These are phyloP conservation scores for Xylaria castorea DNA, from an alignment of 495 filamentous ascomycete species.

Conservation along the genomic window DNA sequence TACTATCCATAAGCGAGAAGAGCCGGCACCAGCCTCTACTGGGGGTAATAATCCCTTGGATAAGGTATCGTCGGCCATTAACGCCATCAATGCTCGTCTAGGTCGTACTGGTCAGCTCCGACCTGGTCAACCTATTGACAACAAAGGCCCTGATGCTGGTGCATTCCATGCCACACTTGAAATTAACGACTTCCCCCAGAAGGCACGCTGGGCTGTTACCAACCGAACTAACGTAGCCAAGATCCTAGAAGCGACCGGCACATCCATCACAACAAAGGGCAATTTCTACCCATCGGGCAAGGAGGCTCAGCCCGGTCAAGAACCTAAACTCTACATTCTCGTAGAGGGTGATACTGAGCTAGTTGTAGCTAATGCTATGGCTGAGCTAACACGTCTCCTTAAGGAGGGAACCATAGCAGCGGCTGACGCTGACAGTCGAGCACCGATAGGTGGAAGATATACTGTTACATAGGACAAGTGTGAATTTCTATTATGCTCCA, in stretches of 20 bases:
- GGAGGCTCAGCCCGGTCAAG: constrained; percentile 71
- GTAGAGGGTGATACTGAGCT: constrained; percentile 97
- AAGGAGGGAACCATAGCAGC: constrained; percentile 94
- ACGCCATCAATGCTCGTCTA: constrained; percentile 83
- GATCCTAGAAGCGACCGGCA: constrained; percentile 93
- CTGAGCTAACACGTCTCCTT: constrained; percentile 84
- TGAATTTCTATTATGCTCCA: background rate
- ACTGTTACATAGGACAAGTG: constrained; percentile 70
- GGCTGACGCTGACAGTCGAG: constrained; percentile 80
- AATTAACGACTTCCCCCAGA: constrained; percentile 99
- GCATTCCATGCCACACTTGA: constrained; percentile 97
- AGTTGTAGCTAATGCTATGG: constrained; percentile 89
- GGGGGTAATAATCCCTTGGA: constrained; percentile 72
- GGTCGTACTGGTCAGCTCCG: constrained; percentile 86
- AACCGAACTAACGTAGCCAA: constrained; percentile 99
- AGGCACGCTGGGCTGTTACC: constrained; percentile 98
- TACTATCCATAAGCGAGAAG: constrained; percentile 74
- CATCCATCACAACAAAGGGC: constrained; percentile 97
- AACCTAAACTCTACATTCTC: constrained; percentile 93
- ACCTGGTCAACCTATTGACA: constrained; percentile 94
- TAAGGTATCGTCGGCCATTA: constrained; percentile 83
- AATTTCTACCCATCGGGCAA: constrained; percentile 86
- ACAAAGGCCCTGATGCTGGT: constrained; percentile 96
- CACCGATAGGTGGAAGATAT: constrained; percentile 84
- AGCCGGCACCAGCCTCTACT: constrained; percentile 56